These are phyloP conservation scores for Thermothelomyces thermophilus DNA, from an alignment of 2,329 filamentous ascomycete genomes.

Conservation along the genomic window DNA sequence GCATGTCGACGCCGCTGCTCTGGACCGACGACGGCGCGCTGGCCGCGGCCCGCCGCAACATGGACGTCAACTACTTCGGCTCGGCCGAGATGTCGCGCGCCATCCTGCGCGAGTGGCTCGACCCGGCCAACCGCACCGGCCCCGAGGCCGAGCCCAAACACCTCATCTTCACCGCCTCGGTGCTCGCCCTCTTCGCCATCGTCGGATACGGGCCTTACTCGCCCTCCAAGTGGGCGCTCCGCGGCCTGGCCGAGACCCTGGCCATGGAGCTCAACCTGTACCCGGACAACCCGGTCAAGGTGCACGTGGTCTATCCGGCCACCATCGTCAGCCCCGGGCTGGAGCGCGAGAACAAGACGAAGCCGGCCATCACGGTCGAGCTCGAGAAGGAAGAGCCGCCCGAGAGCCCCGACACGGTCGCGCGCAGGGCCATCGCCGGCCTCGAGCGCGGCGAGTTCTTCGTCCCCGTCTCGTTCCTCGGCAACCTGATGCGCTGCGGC, in stretches of 20 bases:
- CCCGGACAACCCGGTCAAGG: constrained; percentile 61
- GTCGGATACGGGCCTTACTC: constrained; percentile 80
- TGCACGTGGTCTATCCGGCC: constrained; percentile 79
- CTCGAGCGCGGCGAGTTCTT: constrained; percentile 76
- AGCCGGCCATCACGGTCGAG: constrained; percentile 71
- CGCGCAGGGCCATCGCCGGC: constrained; percentile 59
- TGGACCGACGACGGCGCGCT: constrained; percentile 73
- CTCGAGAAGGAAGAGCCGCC: constrained; percentile 78
- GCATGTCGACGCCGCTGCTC: constrained; percentile 64
- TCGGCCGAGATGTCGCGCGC: constrained; percentile 80
- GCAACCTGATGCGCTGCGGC: constrained; percentile 61
- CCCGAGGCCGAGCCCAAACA: constrained; percentile 55
- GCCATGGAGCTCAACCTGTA: constrained; percentile 82
- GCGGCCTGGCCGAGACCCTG: constrained; percentile 74
- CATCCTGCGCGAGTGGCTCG: constrained; percentile 68
- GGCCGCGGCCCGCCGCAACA: constrained; percentile 63
- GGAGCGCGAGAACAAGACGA: constrained; percentile 67
- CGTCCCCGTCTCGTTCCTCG: constrained; percentile 68
- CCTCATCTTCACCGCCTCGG: constrained; percentile 80
- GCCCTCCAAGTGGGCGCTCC: constrained; percentile 78
- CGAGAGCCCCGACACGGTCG: constrained; percentile 73
- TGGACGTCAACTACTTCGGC: constrained; percentile 91
- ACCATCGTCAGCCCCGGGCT: constrained; percentile 73
- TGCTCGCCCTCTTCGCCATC: constrained; percentile 66
- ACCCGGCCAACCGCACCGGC: constrained; percentile 35